Conservation (phyloP, 306 rosid genomes). For the Begonia peltatifolia region DNA sequence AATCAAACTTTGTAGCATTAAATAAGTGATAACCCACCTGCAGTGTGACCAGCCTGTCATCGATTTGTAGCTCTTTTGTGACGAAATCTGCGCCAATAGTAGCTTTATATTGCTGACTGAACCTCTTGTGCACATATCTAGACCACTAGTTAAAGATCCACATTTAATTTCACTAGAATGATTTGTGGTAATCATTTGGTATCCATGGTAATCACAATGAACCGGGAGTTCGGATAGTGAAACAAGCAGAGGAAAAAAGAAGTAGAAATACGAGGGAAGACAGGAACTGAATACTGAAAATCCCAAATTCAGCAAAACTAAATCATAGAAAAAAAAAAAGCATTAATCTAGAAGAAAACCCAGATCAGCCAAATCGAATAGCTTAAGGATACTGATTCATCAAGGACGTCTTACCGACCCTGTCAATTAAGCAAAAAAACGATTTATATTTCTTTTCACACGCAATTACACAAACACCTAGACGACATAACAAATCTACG, state of each 20-base stretch:
- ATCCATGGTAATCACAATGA: neutral
- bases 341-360: neutral
- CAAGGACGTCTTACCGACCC: constrained; percentile 96
- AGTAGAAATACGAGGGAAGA: no score
- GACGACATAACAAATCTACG: neutral
- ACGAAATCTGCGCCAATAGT: constrained; percentile 98
- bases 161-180: constrained; percentile 10
- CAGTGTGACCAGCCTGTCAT: constrained; percentile 80
- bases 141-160: constrained; percentile 27
- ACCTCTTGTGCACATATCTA: constrained; percentile 94
- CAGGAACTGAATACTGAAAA: no score
- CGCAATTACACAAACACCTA: neutral
- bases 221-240: no score
- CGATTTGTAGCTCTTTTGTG: constrained; percentile 91
- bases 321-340: neutral
- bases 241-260: no score
- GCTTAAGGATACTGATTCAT: constrained; percentile 88
- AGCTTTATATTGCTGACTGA: constrained; percentile 95
- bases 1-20: neutral
- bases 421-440: constrained; percentile 17
- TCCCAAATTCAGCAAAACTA: no score
- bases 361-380: neutral
- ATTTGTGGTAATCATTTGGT: neutral
- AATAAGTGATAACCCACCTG: constrained; percentile 43
- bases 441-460: neutral